phyloP scores from a whole-genome alignment of 1,284 basidiomycete species.

The Peniophora sp. region DNA sequence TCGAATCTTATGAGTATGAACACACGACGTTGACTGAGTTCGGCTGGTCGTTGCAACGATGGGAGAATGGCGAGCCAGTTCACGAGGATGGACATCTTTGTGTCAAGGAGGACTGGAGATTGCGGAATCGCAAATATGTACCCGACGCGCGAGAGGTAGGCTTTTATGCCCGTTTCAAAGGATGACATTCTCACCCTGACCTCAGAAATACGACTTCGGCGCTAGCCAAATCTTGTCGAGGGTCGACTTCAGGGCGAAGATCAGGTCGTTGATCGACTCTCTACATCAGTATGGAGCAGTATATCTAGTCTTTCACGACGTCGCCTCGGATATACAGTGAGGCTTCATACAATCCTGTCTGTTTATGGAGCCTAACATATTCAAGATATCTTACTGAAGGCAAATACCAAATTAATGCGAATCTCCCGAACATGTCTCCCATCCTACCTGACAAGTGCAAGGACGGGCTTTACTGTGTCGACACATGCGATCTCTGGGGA shows the following conservation, averaged over 20 bases:
- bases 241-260: constrained; percentile 40
- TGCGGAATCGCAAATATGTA: constrained; percentile 51
- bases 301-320: constrained; percentile 78
- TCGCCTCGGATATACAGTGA: constrained; percentile 65
- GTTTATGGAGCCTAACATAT: background rate
- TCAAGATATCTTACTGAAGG: constrained; percentile 43
- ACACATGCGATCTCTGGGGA: constrained; percentile 66
- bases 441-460: constrained; percentile 49
- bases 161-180: constrained; percentile 2
- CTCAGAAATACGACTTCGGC: constrained; percentile 62
- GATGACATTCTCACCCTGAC: background rate
- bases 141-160: constrained; percentile 52
- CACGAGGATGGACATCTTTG: constrained; percentile 53
- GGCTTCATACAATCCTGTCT: constrained; percentile 9
- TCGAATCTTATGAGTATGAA: constrained; percentile 74
- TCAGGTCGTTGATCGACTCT: constrained; percentile 40
- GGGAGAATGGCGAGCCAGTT: constrained; percentile 41
- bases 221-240: constrained; percentile 44
- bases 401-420: constrained; percentile 32
- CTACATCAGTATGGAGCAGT: constrained; percentile 46
- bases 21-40: constrained; percentile 68
- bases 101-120: constrained; percentile 52
- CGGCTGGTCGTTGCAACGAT: constrained; percentile 57
- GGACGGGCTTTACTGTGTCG: constrained; percentile 55
- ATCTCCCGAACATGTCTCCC: constrained; percentile 43